Base-by-base conservation (phyloP, 352 stramenopile species). In the Pythium volutum region DNA sequence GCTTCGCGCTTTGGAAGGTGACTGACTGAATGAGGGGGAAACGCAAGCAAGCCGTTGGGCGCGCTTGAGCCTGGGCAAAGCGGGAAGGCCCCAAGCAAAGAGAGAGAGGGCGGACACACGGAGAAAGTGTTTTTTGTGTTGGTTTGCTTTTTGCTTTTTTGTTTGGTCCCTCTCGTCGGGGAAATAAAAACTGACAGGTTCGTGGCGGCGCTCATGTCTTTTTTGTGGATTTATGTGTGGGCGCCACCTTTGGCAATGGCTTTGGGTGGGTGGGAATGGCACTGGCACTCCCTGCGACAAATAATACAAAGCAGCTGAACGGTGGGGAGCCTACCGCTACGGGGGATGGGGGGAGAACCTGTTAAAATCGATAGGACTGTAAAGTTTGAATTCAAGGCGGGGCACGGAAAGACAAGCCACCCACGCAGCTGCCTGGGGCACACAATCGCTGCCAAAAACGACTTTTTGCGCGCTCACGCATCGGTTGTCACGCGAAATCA, bases 1-100 rank as follows among this genome's bases (percentile, higher is more conserved):
- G 48, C 59, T 59, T 59, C 45, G 23, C 39, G 48, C 58, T 22
- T 38, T 42, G 11, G 26, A 25, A 36, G 55, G 38, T 59, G 59
- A 66, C 59, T 66, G 60, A 67, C 60, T 62, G 53, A 67, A 31
- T 52, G 36, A 36, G 42, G 57, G 36, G 49, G 46, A 29, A n/a
- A n/a, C n/a, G n/a, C n/a, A n/a, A 51, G 50, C 57, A 18, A 18
- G 36, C 18, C 18, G 36, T 43, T 43, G 33, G 33, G 33, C 33
- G 33, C 12, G 33, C 33, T 38, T 38, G 36, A 18, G 36, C 18
- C 18, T 43, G 48, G 56, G 29, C 25, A 36, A 43, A n/a, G 23
- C 29, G n/a, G 31, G 15, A 18, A 49, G 31, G n/a, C 8, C 42
- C 42, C 6, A 29, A n/a, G n/a, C n/a, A n/a, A 27, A 25, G 25